Evolutionary conservation across 495 filamentous ascomycete genomes (phyloP), one percentile per base, ranked within the genome.

Genomic region (Parachaetomium inaequale): DNA sequence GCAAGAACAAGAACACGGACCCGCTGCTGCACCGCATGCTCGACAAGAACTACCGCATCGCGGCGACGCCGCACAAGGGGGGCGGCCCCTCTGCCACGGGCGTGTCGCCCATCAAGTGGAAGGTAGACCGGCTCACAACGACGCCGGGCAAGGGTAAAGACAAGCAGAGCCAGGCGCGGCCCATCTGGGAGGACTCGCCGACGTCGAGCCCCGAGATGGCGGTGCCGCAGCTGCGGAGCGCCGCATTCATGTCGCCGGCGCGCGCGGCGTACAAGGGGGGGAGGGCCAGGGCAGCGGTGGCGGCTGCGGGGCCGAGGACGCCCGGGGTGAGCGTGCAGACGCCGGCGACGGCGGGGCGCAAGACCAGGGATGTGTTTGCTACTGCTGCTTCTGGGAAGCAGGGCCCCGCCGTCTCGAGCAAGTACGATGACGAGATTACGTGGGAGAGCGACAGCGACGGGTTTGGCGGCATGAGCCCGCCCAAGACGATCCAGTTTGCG

Each of bases 401-500:
- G 56, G 29, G 54, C 14, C 40, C 49, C 31, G 71, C 61, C 21
- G 59, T 63, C 14, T 75, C 74, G 8, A 81, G 74, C 58, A 70
- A 66, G 53, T 73, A 70, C n/a, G 74, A 71, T 26, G 78, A 79
- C 45, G 81, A 83, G 70, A 81, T 83, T 21, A 75, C 72, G 14
- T 92, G 88, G 87, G 85, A 90, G 34, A 88, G 84, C 59, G 79
- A 82, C 54, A 79, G 78, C 45, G 83, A 86, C 43, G 59, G 83
- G 2, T 84, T 85, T 43, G 81, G 81, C 2, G 90, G 85, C 0
- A 84, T 92, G 66, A 96, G 91, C 68, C 94, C 95, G 38, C 94
- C 94, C 0, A 96, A 96, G 76, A 99, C 94, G 28, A 96, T 99
- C 73, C 92, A 96, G 70, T 99, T 99, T 70, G 88, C 91, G 67